Evolutionary conservation across 225 moss, liverwort and hornwort genomes (phyloP).

Genomic region (Pseudisothecium myosuroides): DNA sequence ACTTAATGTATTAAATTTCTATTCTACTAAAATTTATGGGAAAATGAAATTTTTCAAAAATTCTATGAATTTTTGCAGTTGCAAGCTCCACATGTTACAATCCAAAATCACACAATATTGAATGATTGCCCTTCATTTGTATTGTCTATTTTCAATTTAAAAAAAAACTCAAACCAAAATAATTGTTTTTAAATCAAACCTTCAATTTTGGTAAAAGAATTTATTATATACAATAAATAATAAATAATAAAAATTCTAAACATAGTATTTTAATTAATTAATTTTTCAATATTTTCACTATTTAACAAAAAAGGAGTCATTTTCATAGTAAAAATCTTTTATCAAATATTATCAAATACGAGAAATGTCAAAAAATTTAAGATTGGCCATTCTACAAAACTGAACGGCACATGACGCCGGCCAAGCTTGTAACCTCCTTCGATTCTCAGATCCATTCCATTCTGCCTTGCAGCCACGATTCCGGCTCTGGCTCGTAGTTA

Average conservation of each 20-base stretch:
- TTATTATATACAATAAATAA: not conserved
- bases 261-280: not conserved
- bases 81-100: too few species aligned
- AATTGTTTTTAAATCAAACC: not conserved
- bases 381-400: not conserved
- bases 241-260: too few species aligned
- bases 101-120: not conserved
- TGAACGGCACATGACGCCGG: not conserved
- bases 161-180: not conserved
- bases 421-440: slow-evolving; percentile 16
- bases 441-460: not conserved
- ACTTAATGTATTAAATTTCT: fast-evolving
- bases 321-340: not conserved
- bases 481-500: not conserved
- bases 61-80: not conserved
- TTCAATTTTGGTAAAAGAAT: not conserved
- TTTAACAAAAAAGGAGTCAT: too few species aligned
- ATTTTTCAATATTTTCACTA: not conserved
- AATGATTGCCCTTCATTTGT: too few species aligned
- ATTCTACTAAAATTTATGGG: not conserved
- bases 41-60: not conserved
- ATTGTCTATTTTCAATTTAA: not conserved
- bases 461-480: not conserved
- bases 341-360: too few species aligned
- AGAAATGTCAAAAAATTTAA: not conserved